Evolutionary conservation across 805 yeast species (phyloP).

Genomic region (Saccharomyces mikatae): DNA sequence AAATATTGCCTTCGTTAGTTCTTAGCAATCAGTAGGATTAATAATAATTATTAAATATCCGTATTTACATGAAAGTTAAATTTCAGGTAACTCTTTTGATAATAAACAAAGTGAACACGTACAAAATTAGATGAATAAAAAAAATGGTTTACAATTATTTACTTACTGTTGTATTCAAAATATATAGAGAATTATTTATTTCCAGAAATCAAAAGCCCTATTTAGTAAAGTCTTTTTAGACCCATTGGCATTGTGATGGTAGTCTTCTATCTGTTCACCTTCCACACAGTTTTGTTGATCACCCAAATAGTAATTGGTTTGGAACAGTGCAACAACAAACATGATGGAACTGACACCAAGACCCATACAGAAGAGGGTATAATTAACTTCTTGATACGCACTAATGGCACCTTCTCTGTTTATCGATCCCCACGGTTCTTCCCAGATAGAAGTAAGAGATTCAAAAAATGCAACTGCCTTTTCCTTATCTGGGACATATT

Average conservation of each 20-base stretch:
- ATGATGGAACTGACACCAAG: slow-evolving; percentile 28
- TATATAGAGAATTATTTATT: slow-evolving; percentile 4
- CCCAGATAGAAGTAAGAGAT: slow-evolving; percentile 18
- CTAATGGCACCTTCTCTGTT: slow-evolving; percentile 29
- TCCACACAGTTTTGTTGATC: slow-evolving; percentile 33
- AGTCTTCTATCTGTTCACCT: slow-evolving; percentile 13
- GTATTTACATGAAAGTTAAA: too few species aligned
- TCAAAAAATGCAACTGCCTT: slow-evolving; percentile 19
- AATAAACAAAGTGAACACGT: too few species aligned
- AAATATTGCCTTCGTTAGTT: too few species aligned
- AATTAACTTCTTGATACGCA: slow-evolving; percentile 29
- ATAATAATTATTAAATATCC: too few species aligned
- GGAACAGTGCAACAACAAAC: slow-evolving; percentile 29
- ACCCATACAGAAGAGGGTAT: slow-evolving; percentile 25
- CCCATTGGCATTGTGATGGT: slow-evolving; percentile 9
- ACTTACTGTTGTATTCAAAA: neutral
- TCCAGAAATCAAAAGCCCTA: slow-evolving; percentile 13
- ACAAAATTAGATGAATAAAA: too few species aligned
- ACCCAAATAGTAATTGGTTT: slow-evolving; percentile 32
- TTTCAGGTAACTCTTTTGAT: too few species aligned
- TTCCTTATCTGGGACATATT: slow-evolving; percentile 26
- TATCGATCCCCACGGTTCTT: slow-evolving; percentile 21
- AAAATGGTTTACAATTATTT: neutral
- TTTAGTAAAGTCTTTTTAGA: slow-evolving; percentile 9
- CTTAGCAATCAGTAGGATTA: too few species aligned